Evolutionary conservation across 2,329 filamentous ascomycete species (phyloP), one percentile per base, ranked within the genome.

Genomic region (Apiospora phragmitis): DNA sequence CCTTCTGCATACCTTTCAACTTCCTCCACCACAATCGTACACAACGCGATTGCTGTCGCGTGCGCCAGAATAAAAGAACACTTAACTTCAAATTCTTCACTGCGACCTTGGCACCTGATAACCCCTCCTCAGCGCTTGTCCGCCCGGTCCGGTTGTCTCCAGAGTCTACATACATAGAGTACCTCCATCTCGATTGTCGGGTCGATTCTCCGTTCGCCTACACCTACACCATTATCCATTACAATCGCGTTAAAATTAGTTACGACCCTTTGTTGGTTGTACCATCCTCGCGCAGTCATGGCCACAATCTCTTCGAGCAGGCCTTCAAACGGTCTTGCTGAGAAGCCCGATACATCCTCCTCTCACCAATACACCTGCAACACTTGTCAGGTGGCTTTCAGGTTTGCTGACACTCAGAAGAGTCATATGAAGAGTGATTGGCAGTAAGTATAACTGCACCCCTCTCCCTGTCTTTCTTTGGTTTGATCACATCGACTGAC

Each of bases 361-460:
- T 87, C 91, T 35, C 94, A 98, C 80, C 95, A 96, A 1, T 99
- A 95, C 84, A 98, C 95, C 70, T 99, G 96, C 90, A 99, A 98
- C 83, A 96, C 95, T 71, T 99, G 96, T 80, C 94, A 97, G 81
- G 95, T 99, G 76, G 96, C 95, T 68, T 99, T 98, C 84, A 92
- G 95, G 75, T 94, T 94, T 79, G 94, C 93, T 81, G 95, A 98
- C 80, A 88, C 97, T 70, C 96, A 99, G 84, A 92, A 96, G 80
- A 91, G 90, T 47, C 96, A 99, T 81, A 99, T 99, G 96, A 94
- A 96, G 82, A 96, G 92, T 77, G 96, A 99, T 84, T 99, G 96
- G 96, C 95, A 99, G 93, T 96, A 88, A 84, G 93, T 91, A 6
- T n/a, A 38, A n/a, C 11, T 14, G 8, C 8, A 21, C 8, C 3